Evolutionary conservation across 148 eudicot species (phyloP), one percentile per base, ranked within the genome.

Genomic region (Mesembryanthemum crystallinum): DNA sequence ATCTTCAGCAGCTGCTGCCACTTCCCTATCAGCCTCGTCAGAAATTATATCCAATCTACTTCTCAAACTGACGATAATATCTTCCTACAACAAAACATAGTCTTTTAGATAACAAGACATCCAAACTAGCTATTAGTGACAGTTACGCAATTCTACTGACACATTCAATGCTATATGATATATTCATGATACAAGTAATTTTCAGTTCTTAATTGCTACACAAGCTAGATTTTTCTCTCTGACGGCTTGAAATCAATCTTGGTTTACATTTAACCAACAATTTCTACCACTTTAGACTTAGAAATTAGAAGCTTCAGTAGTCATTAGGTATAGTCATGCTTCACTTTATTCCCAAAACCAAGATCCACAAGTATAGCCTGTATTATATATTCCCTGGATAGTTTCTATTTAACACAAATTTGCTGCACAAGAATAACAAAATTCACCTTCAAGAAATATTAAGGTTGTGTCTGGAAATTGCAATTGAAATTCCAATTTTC

Each of bases 11-110:
- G 73, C 67, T 15, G 80, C 64, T 68, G 79, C 67, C 14, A 64
- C 78, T 63, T 86, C 88, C 70, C 75, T 81, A 47, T 92, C 98
- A 30, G 91, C 86, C 81, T 90, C 97, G 69, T 95, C 98, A 78
- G 85, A 84, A 55, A 92, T 70, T 67, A 95, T 86, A 78, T 90
- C 98, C 84, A 95, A 79, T 83, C 98, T 88, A 79, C 87, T 89
- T 72, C 72, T 81, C 85, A 94, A 76, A 80, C 98, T 90, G 74
- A 13, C 71, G 64, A 85, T 81, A 75, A 92, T 94, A 86, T 94
- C 98, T 77, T 86, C 94, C 98, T 94, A 79, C 78, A 81, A 35
- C 59, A 73, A 75, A 74, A 49, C 8, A 39, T 12, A 35, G 54
- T 24, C 42, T 54, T 24, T 82, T 28, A 72, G 42, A 14, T 23